phyloP scores from a whole-genome alignment of 768 basidiomycete species.

The Rhodotorula toruloides region DNA sequence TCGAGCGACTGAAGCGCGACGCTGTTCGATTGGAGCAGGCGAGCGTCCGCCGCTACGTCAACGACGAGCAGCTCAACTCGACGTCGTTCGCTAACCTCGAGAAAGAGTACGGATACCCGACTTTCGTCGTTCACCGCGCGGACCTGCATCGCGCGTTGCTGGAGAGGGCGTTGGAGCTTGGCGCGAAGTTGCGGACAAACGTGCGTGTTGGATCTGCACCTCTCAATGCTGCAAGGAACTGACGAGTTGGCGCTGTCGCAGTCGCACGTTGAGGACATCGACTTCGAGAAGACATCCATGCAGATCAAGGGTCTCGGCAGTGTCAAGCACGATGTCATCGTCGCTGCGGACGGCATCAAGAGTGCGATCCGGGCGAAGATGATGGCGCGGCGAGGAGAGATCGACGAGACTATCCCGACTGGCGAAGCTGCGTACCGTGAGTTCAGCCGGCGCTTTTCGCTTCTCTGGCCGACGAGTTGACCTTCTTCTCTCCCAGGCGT shows the following conservation, averaged over 20 bases:
- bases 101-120: constrained; percentile 46
- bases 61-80: constrained; percentile 45
- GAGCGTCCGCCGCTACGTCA: constrained; percentile 43
- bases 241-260: constrained; percentile 17
- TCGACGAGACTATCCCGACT: constrained; percentile 43
- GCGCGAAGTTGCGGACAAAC: constrained; percentile 39
- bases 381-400: constrained; percentile 46
- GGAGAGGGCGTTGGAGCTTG: constrained; percentile 39
- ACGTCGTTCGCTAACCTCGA: constrained; percentile 45
- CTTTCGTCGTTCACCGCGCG: constrained; percentile 47
- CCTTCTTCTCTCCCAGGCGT: constrained; percentile 29
- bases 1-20: constrained; percentile 43
- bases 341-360: constrained; percentile 51
- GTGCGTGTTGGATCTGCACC: background rate
- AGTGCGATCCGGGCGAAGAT: constrained; percentile 45
- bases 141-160: constrained; percentile 46
- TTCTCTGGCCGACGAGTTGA: too few relatives aligned
- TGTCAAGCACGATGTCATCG: constrained; percentile 47
- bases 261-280: constrained; percentile 40
- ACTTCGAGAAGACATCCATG: constrained; percentile 44
- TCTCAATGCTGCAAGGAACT: background rate
- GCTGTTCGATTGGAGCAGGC: constrained; percentile 44
- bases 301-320: constrained; percentile 33
- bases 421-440: constrained; percentile 51
- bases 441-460: background rate